These are phyloP conservation scores for Esteya vermicola DNA, from an alignment of 2,329 filamentous ascomycete species.

Conservation along the genomic window DNA sequence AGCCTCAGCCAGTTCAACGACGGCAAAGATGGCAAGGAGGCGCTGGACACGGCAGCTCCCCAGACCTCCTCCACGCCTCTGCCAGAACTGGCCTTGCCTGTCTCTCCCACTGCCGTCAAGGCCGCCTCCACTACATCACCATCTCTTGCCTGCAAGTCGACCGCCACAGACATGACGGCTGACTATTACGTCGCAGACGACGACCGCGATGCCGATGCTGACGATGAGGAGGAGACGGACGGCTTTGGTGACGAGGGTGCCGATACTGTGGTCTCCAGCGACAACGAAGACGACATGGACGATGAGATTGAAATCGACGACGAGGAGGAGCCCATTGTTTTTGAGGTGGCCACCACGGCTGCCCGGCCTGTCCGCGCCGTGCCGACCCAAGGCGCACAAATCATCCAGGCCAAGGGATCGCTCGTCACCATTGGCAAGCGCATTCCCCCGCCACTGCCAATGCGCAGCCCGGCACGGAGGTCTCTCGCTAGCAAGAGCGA, in stretches of 20 bases:
- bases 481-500: slow-evolving; percentile 38
- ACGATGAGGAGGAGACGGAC: slow-evolving; percentile 31
- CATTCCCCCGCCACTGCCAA: slow-evolving; percentile 61
- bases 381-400: slow-evolving; percentile 51
- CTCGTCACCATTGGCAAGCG: slow-evolving; percentile 78
- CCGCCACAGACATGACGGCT: too few species aligned
- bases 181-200: slow-evolving; percentile 15
- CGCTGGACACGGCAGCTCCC: background rate
- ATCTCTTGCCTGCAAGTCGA: too few species aligned
- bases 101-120: background rate
- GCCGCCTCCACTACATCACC: too few species aligned
- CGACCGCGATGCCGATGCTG: slow-evolving; percentile 21
- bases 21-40: slow-evolving; percentile 25
- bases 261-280: slow-evolving; percentile 12
- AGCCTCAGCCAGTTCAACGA: slow-evolving; percentile 37
- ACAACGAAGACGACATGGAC: slow-evolving; percentile 30
- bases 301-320: slow-evolving; percentile 28
- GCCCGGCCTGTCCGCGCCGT: slow-evolving; percentile 43
- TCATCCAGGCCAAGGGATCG: slow-evolving; percentile 58
- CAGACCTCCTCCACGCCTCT: background rate
- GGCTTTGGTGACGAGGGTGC: slow-evolving; percentile 22
- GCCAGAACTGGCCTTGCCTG: slow-evolving; percentile 1
- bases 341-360: slow-evolving; percentile 46
- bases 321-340: slow-evolving; percentile 53
- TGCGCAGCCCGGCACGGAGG: slow-evolving; percentile 55